Evolutionary conservation across 2,329 filamentous ascomycete species (phyloP).

Genomic region (Fusarium decemcellulare): DNA sequence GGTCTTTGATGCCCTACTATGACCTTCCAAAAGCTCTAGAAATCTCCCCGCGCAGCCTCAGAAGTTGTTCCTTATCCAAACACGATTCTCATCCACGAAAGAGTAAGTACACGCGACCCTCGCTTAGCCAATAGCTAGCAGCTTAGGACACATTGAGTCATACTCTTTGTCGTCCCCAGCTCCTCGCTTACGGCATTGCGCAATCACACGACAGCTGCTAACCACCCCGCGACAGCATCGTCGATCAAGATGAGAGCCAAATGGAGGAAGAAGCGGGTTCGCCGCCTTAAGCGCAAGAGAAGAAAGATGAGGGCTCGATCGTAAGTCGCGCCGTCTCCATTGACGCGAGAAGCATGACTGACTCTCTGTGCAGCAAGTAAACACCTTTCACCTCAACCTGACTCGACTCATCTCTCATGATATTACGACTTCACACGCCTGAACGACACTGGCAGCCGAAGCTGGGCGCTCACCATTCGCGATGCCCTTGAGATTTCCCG

Average conservation of each 20-base stretch:
- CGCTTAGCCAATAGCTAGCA: conserved; percentile 19
- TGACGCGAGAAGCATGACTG: conserved; percentile 44
- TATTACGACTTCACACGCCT: conserved; percentile 53
- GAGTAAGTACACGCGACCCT: conserved; percentile 49
- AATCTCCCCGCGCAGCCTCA: conserved; percentile 46
- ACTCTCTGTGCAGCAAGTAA: conserved; percentile 73
- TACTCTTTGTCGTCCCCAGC: conserved; percentile 24
- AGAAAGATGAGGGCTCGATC: conserved; percentile 99
- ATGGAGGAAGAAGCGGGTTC: conserved; percentile 99
- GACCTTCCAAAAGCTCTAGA: conserved; percentile 49
- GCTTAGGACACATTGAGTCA: conserved; percentile 26
- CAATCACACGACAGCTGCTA: conserved; percentile 34
- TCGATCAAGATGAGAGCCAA: conserved; percentile 88
- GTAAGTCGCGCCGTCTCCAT: conserved; percentile 70
- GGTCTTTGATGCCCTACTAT: conserved; percentile 56
- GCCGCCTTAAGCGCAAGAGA: conserved; percentile 99
- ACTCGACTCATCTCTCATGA: conserved; percentile 63
- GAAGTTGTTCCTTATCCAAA: conserved; percentile 58
- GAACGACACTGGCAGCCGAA: conserved; percentile 46
- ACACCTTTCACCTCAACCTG: conserved; percentile 72
- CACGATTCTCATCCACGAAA: conserved; percentile 63
- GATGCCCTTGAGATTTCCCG: conserved; percentile 38
- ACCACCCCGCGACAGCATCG: conserved; percentile 44
- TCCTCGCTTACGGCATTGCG: conserved; percentile 14
- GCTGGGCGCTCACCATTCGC: conserved; percentile 39